These are phyloP conservation scores for Syzygium grande DNA, from an alignment of 345 rosid genomes.

Conservation along the genomic window DNA sequence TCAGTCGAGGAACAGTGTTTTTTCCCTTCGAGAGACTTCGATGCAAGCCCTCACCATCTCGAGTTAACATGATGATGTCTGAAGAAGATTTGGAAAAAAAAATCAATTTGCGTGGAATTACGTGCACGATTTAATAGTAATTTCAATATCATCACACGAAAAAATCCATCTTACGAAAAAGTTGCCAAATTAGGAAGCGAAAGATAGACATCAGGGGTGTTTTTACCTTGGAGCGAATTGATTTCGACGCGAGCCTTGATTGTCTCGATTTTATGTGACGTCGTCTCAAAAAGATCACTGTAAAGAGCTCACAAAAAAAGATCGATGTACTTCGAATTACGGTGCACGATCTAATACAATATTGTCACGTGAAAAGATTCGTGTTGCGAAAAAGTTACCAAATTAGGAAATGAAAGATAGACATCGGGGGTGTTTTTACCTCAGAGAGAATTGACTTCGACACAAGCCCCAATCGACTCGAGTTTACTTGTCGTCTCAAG, in stretches of 20 bases:
- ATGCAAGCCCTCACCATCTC: too few species aligned
- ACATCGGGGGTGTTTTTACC: too few species aligned
- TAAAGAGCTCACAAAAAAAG: neutral
- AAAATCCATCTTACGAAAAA: neutral
- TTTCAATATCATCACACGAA: rapidly evolving
- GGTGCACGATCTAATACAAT: too few species aligned
- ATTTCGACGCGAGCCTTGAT: neutral
- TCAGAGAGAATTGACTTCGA: too few species aligned
- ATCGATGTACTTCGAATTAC: neutral
- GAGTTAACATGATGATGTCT: too few species aligned
- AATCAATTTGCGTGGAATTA: too few species aligned
- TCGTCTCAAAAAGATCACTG: neutral
- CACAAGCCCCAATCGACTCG: neutral
- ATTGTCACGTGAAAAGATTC: too few species aligned
- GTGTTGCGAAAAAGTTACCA: too few species aligned
- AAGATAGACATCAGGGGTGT: too few species aligned
- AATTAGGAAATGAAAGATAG: too few species aligned
- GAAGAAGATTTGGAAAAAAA: too few species aligned
- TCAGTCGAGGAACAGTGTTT: neutral
- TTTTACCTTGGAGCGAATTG: neutral
- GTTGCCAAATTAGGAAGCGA: neutral
- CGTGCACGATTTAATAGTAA: neutral
- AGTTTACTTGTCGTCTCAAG: neutral
- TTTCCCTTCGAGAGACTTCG: neutral
- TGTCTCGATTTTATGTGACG: neutral